Percentiles rank a stretch among this genome's conserved stretches.
Conservation (phyloP, 495 filamentous ascomycete species). For the Trichoderma gamsii region DNA sequence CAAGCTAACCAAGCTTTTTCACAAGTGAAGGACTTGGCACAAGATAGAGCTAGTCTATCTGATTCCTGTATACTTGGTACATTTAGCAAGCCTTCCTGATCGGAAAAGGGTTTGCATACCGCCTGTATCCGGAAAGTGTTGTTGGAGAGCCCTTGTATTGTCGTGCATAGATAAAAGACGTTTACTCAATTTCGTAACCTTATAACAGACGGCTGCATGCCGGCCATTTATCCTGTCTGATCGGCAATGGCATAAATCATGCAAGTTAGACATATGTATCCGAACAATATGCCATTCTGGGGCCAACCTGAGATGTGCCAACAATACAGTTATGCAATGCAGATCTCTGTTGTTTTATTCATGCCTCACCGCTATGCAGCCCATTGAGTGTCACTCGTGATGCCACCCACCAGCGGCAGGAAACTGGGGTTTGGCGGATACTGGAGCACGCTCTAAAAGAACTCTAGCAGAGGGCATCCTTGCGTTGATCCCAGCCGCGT, state of each 20-base stretch:
- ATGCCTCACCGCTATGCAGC: not conserved
- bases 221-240: too few relatives aligned
- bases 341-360: not conserved
- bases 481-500: not conserved
- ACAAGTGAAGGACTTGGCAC: too few relatives aligned
- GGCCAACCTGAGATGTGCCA: not conserved
- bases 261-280: slow-evolving; percentile 8
- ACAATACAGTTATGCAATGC: not conserved
- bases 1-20: too few relatives aligned
- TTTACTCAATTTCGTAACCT: too few relatives aligned
- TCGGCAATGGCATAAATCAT: not conserved
- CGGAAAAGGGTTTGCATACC: too few relatives aligned
- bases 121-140: too few relatives aligned
- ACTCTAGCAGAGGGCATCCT: not conserved
- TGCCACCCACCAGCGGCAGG: not conserved
- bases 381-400: not conserved
- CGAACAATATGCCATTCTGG: not conserved
- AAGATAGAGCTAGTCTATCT: too few relatives aligned
- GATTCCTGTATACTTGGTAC: too few relatives aligned
- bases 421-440: not conserved
- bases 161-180: too few relatives aligned
- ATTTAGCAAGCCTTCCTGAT: too few relatives aligned
- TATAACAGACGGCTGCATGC: too few relatives aligned
- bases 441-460: slow-evolving; percentile 1
- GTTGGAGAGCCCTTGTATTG: too few relatives aligned